Evolutionary conservation across 805 yeast species (phyloP), one percentile per base, ranked within the genome.

Genomic region (Yarrowia alimentaria): DNA sequence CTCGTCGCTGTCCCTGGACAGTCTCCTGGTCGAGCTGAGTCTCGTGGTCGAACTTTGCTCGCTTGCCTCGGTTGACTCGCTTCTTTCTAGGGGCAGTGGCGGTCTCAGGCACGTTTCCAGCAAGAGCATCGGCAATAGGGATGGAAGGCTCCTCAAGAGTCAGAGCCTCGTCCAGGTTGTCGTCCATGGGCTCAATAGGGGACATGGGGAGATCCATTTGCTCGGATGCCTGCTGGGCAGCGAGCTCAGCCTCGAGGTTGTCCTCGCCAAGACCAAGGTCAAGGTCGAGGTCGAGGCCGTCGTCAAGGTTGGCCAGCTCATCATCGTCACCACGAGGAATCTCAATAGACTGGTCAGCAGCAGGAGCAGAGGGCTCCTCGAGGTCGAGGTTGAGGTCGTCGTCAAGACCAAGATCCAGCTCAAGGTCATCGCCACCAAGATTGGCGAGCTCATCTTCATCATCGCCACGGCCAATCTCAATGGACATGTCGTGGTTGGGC

Each of bases 311-410:
- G 26, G 59, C 67, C 3, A 61, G 63, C 4, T 66, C 68, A 25
- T 56, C 60, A 12, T 55, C 60, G 19, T 45, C 49, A 17, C 75
- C 74, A 64, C 93, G 76, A 8, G 83, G 86, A 34, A 80, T 58
- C 62, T 86, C 95, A 33, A 86, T 73, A 0, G 90, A 82, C 24
- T 69, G 72, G 58, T 82, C 83, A 34, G 72, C 54, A 11, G 31
- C 37, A 6, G 54, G 40, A 14, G 19, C 35, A 6, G 14, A 25
- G 20, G 22, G 49, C 33, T 31, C 38, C 22, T 51, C 54, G 33
- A 50, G 18, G 33, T 47, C 13, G 18, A 38, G 26, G 17, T 26
- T 50, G 24, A 22, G 28, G 25, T 40, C 48, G 9, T 40, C 33
- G 19, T 28, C 50, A 14, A 51, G 32, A 1, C 50, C 50, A 21